Base-by-base conservation (phyloP, 2,329 filamentous ascomycete genomes). In the Myriosclerotinia curreyana region DNA sequence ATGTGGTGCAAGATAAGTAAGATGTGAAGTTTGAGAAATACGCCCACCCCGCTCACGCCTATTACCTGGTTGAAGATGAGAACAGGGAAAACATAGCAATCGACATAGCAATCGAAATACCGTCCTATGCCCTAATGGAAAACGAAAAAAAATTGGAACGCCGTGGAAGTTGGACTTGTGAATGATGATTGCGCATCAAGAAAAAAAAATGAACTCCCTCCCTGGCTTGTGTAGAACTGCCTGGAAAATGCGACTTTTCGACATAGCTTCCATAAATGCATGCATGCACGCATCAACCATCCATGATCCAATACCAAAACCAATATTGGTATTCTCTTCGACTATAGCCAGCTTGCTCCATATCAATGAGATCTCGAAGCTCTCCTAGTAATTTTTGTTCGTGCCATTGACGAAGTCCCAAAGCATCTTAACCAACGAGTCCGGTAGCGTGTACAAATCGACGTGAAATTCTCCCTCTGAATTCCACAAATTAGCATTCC, bases 391-490 rank as follows among this genome's bases (percentile, higher is more conserved):
- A 25, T 6, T 14, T 28, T 48, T 46, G 20, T 46, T 54, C 25
- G 40, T 22, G 17, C 15, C 12, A 25, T 40, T 46, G 40, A 85
- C 85, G 75, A 95, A 96, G 67, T 97, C 94, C 94, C 94, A 98
- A 66, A 99, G 87, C 86, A 92, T 92, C 77, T 95, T 96, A 75
- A 95, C 89, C 46, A 98, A 83, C 36, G 81, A 79, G 69, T 98
- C 95, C 0, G 95, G 93, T 69, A 99, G 86, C n/a, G 95, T 98
- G 79, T 96, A 98, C 65, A 99, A 83, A 74, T 99, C 95, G 71
- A 99, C 94, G 66, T 96, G 95, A 80, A 99, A 99, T 79, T 99
- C 95, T 74, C 95, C 95, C 74, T 93, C 92, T 91, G 61, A 51
- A 42, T 48, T n/a, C 2, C 20, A 20, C n/a, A 15, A 11, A 34